phyloP scores from a whole-genome alignment of 345 rosid species.

The Arabis hirsuta region DNA sequence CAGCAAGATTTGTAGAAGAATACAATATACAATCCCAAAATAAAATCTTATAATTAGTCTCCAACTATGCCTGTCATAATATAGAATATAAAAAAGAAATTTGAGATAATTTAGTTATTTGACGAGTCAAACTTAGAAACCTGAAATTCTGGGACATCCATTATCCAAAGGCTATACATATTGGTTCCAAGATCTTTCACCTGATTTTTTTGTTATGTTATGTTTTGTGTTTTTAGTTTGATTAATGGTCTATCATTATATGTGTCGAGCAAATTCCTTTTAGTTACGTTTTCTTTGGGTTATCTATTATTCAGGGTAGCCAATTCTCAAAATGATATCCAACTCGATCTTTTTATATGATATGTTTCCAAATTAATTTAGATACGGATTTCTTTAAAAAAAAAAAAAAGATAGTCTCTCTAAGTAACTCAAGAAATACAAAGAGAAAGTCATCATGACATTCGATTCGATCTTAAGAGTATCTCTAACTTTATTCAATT shows the following conservation, averaged over 20 bases:
- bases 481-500: too few species aligned
- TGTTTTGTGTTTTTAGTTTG: background rate
- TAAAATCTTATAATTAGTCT: too few species aligned
- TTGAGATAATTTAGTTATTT: background rate
- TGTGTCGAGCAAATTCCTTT: background rate
- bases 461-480: too few species aligned
- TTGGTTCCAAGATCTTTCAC: constrained; percentile 18
- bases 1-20: too few species aligned
- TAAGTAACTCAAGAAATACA: too few species aligned
- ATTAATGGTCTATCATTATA: background rate
- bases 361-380: constrained; percentile 16
- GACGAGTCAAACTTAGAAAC: constrained; percentile 19
- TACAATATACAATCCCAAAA: too few species aligned
- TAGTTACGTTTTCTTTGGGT: background rate
- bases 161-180: background rate
- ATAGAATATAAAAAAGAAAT: background rate
- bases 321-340: background rate
- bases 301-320: constrained; percentile 6
- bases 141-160: constrained; percentile 28
- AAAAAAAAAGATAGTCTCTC: too few species aligned
- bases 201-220: constrained; percentile 13
- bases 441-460: too few species aligned
- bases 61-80: background rate
- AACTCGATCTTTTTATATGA: constrained; percentile 10
- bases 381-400: background rate